phyloP scores from a whole-genome alignment of 495 filamentous ascomycete species.

The Penicillium herquei region DNA sequence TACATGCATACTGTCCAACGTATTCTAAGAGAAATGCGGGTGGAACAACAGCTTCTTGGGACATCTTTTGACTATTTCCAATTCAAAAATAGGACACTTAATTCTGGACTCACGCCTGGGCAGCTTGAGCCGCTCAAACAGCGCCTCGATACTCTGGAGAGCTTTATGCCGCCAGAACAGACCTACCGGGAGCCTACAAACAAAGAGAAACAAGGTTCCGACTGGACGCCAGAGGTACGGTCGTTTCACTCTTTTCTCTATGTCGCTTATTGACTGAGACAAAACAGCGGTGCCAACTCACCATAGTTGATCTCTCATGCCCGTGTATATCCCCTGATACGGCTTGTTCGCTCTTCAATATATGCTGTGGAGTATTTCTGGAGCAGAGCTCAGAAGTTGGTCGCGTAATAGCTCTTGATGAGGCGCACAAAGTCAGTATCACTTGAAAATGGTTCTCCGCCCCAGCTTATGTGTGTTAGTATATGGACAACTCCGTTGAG shows the following conservation, averaged over 20 bases:
- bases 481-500: constrained; percentile 36
- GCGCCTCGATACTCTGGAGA: constrained; percentile 56
- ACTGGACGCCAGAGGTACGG: constrained; percentile 12
- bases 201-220: constrained; percentile 5
- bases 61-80: constrained; percentile 51
- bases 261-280: not conserved
- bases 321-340: constrained; percentile 65
- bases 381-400: constrained; percentile 45
- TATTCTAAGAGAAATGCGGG: constrained; percentile 60
- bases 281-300: constrained; percentile 53
- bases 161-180: constrained; percentile 49
- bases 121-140: constrained; percentile 54
- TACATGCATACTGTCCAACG: constrained; percentile 59
- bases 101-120: constrained; percentile 35
- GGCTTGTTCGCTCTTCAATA: constrained; percentile 68
- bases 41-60: constrained; percentile 37
- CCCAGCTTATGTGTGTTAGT: constrained; percentile 30
- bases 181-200: not conserved
- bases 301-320: constrained; percentile 73
- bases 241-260: not conserved
- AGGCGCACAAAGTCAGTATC: constrained; percentile 54
- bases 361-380: constrained; percentile 60
- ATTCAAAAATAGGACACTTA: constrained; percentile 43
- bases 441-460: not conserved
- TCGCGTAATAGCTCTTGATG: constrained; percentile 57